Evolutionary conservation across 345 rosid species (phyloP).

Genomic region (Citrus inodora): DNA sequence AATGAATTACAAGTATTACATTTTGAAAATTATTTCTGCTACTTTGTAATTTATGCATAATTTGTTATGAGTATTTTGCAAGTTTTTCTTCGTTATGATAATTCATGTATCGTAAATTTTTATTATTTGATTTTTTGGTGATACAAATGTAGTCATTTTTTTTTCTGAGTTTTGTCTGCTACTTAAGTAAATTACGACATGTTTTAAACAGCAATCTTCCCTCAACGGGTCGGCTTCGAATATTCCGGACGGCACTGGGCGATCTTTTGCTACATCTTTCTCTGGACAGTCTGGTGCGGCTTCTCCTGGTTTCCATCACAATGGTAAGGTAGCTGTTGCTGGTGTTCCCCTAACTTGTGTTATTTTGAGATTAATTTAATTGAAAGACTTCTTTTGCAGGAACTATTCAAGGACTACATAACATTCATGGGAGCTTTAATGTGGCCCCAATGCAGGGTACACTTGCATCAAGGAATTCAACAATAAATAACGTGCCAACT

Average conservation of each 20-base stretch:
- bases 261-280: constrained; percentile 77
- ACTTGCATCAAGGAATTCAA: constrained; percentile 84
- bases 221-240: constrained; percentile 84
- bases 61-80: not conserved
- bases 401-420: constrained; percentile 82
- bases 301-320: constrained; percentile 78
- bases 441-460: constrained; percentile 87
- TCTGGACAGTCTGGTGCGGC: constrained; percentile 94
- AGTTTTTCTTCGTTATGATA: not conserved
- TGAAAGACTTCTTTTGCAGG: constrained; percentile 37
- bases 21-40: not conserved
- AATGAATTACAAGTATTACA: not conserved
- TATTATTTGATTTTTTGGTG: not conserved
- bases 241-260: constrained; percentile 74
- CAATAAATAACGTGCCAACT: constrained; percentile 70
- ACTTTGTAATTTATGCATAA: constrained; percentile 1
- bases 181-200: not conserved
- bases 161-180: not conserved
- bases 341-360: constrained; percentile 5
- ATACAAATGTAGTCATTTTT: not conserved
- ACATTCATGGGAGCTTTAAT: constrained; percentile 86
- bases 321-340: constrained; percentile 42
- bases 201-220: constrained; percentile 65
- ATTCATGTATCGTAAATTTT: not conserved
- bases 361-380: constrained; percentile 12